Percentiles rank a stretch among this genome's conserved stretches.
Evolutionary conservation across 78 protist genomes (phyloP).

Genomic region (Guillardia theta): DNA sequence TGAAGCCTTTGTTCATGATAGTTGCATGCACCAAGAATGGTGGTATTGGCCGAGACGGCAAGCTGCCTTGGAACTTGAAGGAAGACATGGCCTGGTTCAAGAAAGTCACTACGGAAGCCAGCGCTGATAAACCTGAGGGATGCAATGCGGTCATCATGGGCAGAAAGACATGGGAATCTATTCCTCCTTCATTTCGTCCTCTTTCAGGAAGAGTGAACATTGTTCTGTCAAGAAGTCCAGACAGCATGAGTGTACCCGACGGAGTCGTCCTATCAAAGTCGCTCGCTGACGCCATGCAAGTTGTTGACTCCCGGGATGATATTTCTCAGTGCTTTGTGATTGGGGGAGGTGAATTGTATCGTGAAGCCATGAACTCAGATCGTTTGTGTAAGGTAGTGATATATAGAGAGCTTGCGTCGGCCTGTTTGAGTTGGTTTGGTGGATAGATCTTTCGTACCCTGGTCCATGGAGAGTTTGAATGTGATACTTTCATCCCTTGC

Average conservation of each 20-base stretch:
- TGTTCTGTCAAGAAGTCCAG: constrained; percentile 19
- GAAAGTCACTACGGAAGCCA: constrained; percentile 21
- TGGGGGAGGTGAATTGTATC: constrained; percentile 22
- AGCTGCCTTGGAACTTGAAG: constrained; percentile 55
- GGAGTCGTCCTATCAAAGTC: background rate
- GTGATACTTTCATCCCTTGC: constrained; percentile 31
- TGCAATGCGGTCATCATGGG: constrained; percentile 67
- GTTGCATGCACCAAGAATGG: constrained; percentile 27
- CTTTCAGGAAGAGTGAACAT: constrained; percentile 53
- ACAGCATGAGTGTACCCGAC: background rate
- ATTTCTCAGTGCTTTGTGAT: constrained; percentile 13
- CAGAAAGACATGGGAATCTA: constrained; percentile 67
- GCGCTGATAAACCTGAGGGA: background rate
- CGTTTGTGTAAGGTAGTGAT: background rate
- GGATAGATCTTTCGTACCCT: background rate
- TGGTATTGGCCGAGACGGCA: constrained; percentile 56
- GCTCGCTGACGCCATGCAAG: background rate
- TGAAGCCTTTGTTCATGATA: background rate
- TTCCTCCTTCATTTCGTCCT: constrained; percentile 55
- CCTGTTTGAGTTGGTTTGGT: background rate
- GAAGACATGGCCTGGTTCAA: constrained; percentile 62
- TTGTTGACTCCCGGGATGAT: background rate
- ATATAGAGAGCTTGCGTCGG: too few species aligned
- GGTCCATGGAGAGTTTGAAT: background rate
- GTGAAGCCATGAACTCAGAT: background rate